Evolutionary conservation across 805 yeast species (phyloP).

Genomic region (Yarrowia sp.): DNA sequence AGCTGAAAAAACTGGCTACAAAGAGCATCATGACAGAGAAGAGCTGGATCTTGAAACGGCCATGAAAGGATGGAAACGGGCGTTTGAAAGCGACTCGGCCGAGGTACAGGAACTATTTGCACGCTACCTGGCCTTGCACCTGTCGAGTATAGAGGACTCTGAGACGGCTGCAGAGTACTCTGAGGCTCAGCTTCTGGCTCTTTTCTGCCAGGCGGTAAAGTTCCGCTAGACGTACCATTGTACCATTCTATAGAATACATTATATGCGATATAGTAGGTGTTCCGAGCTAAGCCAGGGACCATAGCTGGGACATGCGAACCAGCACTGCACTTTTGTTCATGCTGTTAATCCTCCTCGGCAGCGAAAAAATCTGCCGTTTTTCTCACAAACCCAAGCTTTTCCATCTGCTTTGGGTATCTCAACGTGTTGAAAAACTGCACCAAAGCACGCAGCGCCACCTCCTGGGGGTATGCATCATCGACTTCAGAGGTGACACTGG

Average conservation of each 20-base stretch:
- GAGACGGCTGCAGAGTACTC: neutral
- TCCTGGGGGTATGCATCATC: slow-evolving; percentile 82
- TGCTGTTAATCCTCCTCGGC: neutral
- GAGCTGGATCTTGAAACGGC: neutral
- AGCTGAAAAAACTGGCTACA: neutral
- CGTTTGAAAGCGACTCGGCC: neutral
- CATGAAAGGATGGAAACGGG: neutral
- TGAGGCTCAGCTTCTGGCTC: neutral
- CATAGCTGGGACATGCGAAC: no score
- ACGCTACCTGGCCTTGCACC: neutral
- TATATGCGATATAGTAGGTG: neutral
- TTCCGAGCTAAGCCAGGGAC: no score
- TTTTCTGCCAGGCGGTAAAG: neutral
- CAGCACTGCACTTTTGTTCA: no score
- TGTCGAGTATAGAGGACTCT: neutral
- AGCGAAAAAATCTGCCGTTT: slow-evolving; percentile 43
- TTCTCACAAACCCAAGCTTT: slow-evolving; percentile 52
- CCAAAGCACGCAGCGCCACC: slow-evolving; percentile 70
- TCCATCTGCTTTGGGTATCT: slow-evolving; percentile 48
- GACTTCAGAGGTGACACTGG: slow-evolving; percentile 70
- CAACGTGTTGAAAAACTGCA: slow-evolving; percentile 70
- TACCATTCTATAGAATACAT: neutral
- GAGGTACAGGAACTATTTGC: neutral
- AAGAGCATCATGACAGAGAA: neutral
- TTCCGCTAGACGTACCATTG: neutral